A percentile compares a stretch with the other conserved stretches of the same genome.
Evolutionary conservation across 164 flowering plant genomes (phyloP).

Genomic region (Nymphaea thermarum): DNA sequence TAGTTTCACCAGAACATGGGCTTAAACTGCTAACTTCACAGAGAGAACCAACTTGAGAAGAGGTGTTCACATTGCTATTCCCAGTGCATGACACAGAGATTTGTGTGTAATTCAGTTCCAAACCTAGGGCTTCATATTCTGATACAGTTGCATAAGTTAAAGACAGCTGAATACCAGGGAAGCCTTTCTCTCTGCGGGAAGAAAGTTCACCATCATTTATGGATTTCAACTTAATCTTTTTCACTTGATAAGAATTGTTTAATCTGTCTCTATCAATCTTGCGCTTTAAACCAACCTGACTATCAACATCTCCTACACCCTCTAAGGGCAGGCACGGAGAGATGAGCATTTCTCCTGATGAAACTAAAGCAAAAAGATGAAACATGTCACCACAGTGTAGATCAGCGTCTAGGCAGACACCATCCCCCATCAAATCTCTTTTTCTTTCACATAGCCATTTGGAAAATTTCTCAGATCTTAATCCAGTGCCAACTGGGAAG

Average conservation of each 20-base stretch:
- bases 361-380: constrained; percentile 58
- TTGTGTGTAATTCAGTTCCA: neutral
- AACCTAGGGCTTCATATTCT: constrained; percentile 21
- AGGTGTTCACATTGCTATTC: neutral
- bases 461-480: constrained; percentile 50
- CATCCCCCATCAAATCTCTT: constrained; percentile 42
- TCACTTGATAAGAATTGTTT: constrained; percentile 13
- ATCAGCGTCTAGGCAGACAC: constrained; percentile 41
- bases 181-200: constrained; percentile 81
- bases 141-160: constrained; percentile 28
- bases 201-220: constrained; percentile 39
- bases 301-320: constrained; percentile 88
- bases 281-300: constrained; percentile 38
- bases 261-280: constrained; percentile 31
- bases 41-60: constrained; percentile 3
- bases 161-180: constrained; percentile 69
- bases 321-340: constrained; percentile 63
- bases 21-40: constrained; percentile 12
- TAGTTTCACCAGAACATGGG: constrained; percentile 13
- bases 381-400: constrained; percentile 77
- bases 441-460: constrained; percentile 58
- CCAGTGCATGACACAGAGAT: neutral
- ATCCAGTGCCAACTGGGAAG: constrained; percentile 68
- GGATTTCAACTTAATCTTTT: constrained; percentile 30
- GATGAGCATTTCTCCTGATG: constrained; percentile 52